These are phyloP conservation scores for Lentinula boryana DNA, from an alignment of 768 basidiomycete species.

Conservation along the genomic window DNA sequence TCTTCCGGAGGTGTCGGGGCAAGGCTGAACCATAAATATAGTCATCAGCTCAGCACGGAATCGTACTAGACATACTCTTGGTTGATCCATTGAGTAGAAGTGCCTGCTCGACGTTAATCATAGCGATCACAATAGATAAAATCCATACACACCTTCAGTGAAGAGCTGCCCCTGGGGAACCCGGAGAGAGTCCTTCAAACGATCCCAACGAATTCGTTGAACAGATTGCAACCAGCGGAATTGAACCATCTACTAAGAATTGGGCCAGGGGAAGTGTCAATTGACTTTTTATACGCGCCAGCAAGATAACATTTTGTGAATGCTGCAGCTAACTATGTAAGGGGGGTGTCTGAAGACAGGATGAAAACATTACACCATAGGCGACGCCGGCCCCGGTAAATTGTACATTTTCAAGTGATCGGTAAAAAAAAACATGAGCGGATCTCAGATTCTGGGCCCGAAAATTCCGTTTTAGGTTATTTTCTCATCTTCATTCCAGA, in stretches of 20 bases:
- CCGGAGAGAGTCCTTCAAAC: not conserved
- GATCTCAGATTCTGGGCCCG: not conserved
- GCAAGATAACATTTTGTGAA: slow-evolving; percentile 1
- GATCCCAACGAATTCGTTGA: not conserved
- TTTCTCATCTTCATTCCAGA: not conserved
- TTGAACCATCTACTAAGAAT: not conserved
- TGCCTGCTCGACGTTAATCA: not conserved
- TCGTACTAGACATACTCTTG: slow-evolving; percentile 4
- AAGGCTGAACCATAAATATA: slow-evolving; percentile 1
- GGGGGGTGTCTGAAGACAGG: not conserved
- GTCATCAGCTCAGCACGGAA: not conserved
- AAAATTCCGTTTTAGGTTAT: not conserved
- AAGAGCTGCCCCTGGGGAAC: not conserved
- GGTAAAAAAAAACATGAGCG: not conserved
- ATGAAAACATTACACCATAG: not conserved
- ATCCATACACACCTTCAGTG: not conserved
- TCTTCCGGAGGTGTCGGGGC: slow-evolving; percentile 9
- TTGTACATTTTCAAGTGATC: not conserved
- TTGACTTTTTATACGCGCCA: not conserved
- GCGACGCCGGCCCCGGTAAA: not conserved
- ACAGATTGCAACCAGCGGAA: not conserved
- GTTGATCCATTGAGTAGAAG: slow-evolving; percentile 5
- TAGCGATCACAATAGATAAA: not conserved
- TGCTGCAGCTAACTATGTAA: not conserved
- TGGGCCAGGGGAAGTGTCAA: not conserved